Evolutionary conservation across 2,329 filamentous ascomycete species (phyloP).

Genomic region (Trichophyton benhamiae): DNA sequence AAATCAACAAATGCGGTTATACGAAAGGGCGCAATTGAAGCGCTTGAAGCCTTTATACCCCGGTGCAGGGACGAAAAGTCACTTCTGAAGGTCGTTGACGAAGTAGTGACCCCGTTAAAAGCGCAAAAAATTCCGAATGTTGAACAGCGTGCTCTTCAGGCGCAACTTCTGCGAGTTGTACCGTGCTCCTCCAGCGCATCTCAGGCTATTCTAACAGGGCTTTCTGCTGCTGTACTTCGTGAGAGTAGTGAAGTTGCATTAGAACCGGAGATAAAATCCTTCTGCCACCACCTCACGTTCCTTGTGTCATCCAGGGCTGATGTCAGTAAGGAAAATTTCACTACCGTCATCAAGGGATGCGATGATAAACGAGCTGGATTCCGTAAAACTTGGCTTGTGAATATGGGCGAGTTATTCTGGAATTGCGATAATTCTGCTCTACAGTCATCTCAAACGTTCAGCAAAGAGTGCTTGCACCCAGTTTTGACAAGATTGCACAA

Average conservation of each 20-base stretch:
- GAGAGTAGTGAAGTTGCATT: constrained; percentile 82
- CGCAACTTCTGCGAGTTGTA: constrained; percentile 62
- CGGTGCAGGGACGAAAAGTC: constrained; percentile 47
- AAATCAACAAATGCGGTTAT: constrained; percentile 78
- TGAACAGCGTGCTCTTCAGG: constrained; percentile 73
- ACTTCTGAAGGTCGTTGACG: constrained; percentile 59
- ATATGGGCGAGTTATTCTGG: constrained; percentile 59
- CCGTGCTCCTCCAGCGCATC: constrained; percentile 50
- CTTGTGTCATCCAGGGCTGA: constrained; percentile 50
- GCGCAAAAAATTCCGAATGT: constrained; percentile 69
- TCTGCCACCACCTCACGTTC: constrained; percentile 53
- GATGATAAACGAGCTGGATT: constrained; percentile 70
- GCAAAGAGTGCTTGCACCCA: constrained; percentile 36
- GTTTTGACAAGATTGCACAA: constrained; percentile 43
- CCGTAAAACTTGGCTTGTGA: constrained; percentile 68
- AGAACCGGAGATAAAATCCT: constrained; percentile 58
- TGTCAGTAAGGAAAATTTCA: constrained; percentile 54
- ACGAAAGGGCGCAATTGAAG: constrained; percentile 59
- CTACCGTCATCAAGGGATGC: constrained; percentile 68
- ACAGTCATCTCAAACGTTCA: constrained; percentile 34
- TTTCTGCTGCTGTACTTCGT: constrained; percentile 60
- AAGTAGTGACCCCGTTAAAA: constrained; percentile 69
- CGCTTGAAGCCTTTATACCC: constrained; percentile 58
- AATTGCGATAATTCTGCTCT: constrained; percentile 38
- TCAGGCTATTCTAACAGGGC: constrained; percentile 51